Conservation (phyloP, 2,329 filamentous ascomycete genomes). For the Cladosporium sp. region DNA sequence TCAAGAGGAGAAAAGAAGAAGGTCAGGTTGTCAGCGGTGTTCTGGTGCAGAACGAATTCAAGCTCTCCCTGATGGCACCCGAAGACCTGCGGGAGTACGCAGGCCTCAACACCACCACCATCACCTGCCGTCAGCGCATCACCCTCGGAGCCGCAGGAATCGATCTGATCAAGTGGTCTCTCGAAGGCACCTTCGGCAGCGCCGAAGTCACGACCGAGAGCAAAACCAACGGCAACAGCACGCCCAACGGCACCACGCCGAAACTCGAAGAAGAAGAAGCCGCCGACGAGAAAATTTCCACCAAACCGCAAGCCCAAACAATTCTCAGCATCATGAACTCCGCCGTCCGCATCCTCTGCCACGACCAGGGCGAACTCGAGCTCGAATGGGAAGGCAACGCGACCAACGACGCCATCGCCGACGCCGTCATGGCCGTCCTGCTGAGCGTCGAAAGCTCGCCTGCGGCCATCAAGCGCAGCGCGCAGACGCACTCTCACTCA, state of each 20-base stretch:
- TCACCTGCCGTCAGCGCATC: conserved; percentile 87
- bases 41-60: conserved; percentile 95
- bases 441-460: conserved; percentile 91
- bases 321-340: conserved; percentile 80
- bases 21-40: conserved; percentile 75
- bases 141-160: conserved; percentile 83
- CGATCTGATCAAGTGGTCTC: conserved; percentile 87
- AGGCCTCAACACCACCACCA: conserved; percentile 91
- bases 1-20: conserved; percentile 20
- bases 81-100: conserved; percentile 96
- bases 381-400: conserved; percentile 98
- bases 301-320: conserved; percentile 36
- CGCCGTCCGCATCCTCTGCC: conserved; percentile 65
- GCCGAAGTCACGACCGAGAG: conserved; percentile 47
- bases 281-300: conserved; percentile 36
- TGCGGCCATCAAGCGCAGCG: conserved; percentile 84
- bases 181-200: conserved; percentile 89
- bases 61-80: conserved; percentile 92
- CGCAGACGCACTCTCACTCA: conserved; percentile 45
- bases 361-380: conserved; percentile 65
- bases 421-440: conserved; percentile 89
- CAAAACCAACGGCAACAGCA: conserved; percentile 19
- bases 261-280: conserved; percentile 51
- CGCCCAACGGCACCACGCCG: conserved; percentile 29
- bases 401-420: conserved; percentile 96